A percentile compares a stretch with the other conserved stretches of the same genome.
These are phyloP conservation scores for Globomyces pollinis-pini DNA, from an alignment of 192 early-diverging fungal species.

Conservation along the genomic window DNA sequence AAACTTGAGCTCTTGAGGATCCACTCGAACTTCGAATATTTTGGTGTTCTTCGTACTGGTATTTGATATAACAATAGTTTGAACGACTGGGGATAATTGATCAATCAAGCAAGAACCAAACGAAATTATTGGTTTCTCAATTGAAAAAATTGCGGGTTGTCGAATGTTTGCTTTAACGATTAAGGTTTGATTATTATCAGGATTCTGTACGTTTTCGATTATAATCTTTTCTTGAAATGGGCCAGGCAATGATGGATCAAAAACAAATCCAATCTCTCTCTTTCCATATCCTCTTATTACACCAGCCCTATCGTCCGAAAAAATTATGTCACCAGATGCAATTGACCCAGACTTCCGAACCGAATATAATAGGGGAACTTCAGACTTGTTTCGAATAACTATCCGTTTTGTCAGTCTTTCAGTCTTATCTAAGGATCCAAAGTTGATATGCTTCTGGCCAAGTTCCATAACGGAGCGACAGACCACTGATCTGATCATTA, in stretches of 20 bases:
- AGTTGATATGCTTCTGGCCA: conserved; percentile 95
- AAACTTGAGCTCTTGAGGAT: conserved; percentile 62
- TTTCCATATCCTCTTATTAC: conserved; percentile 85
- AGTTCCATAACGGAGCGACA: conserved; percentile 83
- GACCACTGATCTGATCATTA: conserved; percentile 79
- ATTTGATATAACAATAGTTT: conserved; percentile 70
- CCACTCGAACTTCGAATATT: conserved; percentile 68
- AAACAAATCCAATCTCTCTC: conserved; percentile 86
- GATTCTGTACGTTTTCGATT: conserved; percentile 86
- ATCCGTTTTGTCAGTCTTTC: conserved; percentile 82
- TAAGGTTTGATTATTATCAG: conserved; percentile 66
- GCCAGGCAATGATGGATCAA: conserved; percentile 85
- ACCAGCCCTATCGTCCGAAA: conserved; percentile 72
- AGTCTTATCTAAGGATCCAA: conserved; percentile 79
- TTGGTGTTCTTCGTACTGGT: conserved; percentile 69
- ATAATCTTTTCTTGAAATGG: conserved; percentile 74
- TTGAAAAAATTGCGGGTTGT: conserved; percentile 79
- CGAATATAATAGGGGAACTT: conserved; percentile 80
- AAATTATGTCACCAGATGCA: conserved; percentile 81
- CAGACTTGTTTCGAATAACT: conserved; percentile 81
- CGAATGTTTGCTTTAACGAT: conserved; percentile 85
- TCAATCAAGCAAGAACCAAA: conserved; percentile 67
- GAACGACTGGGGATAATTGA: conserved; percentile 39
- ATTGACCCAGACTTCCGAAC: conserved; percentile 94
- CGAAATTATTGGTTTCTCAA: conserved; percentile 61